Percentiles rank a stretch among this genome's conserved stretches.
phyloP scores from a whole-genome alignment of 345 rosid species.

The Psidium friedrichsthalianum region DNA sequence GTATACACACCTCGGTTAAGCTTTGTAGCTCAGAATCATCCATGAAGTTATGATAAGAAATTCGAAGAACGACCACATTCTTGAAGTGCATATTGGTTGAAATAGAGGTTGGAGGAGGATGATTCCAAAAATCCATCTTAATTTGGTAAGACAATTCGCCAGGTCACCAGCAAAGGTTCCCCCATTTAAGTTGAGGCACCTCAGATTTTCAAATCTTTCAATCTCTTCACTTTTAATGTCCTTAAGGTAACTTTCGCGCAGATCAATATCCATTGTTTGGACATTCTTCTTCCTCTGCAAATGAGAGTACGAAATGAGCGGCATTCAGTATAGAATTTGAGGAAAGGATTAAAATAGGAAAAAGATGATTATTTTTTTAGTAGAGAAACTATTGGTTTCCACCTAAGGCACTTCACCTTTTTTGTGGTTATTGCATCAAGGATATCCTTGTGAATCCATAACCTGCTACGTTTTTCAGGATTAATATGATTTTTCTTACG shows the following conservation, averaged over 20 bases:
- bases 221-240: neutral
- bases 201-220: neutral
- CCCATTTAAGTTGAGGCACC: neutral
- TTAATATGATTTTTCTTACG: no score
- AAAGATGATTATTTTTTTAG: no score
- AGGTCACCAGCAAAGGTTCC: neutral
- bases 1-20: neutral
- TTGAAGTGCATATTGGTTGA: neutral
- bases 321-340: no score
- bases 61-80: neutral
- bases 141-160: neutral
- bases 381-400: neutral
- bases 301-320: neutral
- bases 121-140: slow-evolving; percentile 1
- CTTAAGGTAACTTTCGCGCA: neutral
- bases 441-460: neutral
- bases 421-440: neutral
- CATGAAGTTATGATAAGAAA: neutral
- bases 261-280: neutral
- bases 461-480: neutral
- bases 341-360: no score
- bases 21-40: neutral
- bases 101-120: neutral
- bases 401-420: neutral
- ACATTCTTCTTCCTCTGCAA: neutral